Evolutionary conservation across 1,139 yeast species (phyloP), one percentile per base, ranked within the genome.

Genomic region (Yamadazyma dendronema): DNA sequence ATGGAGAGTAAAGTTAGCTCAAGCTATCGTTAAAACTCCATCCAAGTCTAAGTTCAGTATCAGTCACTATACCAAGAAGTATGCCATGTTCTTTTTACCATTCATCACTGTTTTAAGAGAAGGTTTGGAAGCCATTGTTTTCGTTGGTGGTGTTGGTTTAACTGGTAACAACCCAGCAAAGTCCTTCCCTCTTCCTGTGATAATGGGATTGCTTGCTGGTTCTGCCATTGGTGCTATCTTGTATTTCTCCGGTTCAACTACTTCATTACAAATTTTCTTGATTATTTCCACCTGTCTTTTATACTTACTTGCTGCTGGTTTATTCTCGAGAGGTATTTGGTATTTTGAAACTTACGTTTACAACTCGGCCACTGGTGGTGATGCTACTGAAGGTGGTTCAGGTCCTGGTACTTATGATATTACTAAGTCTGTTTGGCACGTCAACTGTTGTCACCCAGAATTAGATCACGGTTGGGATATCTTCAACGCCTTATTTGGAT

Each of bases 341-440:
- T 81, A 65, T 61, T 81, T 85, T 48, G 90, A 88, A 65, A 73
- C 70, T 52, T 76, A 87, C 57, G 62, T 58, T 31, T 89, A 74
- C 65, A 76, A 77, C 62, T 53, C 68, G 43, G 58, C 65, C 34
- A 81, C 90, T 25, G 96, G 96, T 59, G 89, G 88, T 64, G 96
- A 88, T 65, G 94, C 95, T 27, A 72, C 92, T 28, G 97, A 89
- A 65, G 67, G 72, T 50, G 96, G 97, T 49, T 78, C 86, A 35
- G 97, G 97, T 49, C 92, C 95, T 34, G 97, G 97, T 55, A 81
- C 96, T 30, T 89, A 89, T 61, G 83, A 89, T 60, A 78, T 88
- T 49, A 54, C 70, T 39, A 73, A 76, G 53, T 65, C 87, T 9
- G 96, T 89, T 13, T 89, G 95, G 88, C 97, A 89, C 61, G 90